Conservation (phyloP, 2,329 filamentous ascomycete species). For the Zymoseptoria crescenta region DNA sequence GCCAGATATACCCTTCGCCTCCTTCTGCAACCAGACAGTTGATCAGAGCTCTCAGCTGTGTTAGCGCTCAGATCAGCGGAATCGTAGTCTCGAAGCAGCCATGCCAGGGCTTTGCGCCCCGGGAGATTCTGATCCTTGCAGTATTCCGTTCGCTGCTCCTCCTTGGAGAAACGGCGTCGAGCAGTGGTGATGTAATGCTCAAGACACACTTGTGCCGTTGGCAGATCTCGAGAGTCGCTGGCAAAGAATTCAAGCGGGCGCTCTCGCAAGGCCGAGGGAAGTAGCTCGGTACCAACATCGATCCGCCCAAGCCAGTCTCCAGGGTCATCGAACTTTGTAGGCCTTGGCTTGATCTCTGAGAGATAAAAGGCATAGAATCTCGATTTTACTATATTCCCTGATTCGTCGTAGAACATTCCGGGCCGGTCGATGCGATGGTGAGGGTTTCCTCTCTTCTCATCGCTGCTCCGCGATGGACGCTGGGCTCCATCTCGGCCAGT, state of each 20-base stretch:
- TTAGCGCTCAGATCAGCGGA: neutral
- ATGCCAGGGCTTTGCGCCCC: neutral
- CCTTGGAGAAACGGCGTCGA: neutral
- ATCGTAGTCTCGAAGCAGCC: neutral
- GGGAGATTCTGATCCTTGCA: neutral
- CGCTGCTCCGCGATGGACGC: no score
- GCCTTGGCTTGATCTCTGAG: neutral
- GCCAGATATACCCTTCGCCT: neutral
- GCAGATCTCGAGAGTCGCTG: neutral
- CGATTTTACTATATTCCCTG: neutral
- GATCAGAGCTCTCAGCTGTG: neutral
- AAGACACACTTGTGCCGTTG: neutral
- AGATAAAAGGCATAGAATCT: neutral
- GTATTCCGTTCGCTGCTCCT: neutral
- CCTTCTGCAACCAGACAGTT: neutral
- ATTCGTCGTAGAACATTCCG: neutral
- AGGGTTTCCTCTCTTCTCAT: neutral
- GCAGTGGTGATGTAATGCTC: neutral
- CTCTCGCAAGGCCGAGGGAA: neutral
- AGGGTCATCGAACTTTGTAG: neutral
- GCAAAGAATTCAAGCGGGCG: neutral
- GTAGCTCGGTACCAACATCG: neutral
- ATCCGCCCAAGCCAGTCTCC: neutral
- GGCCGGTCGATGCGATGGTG: no score
- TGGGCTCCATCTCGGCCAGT: no score